Evolutionary conservation across 2,329 filamentous ascomycete species (phyloP), one percentile per base, ranked within the genome.

Genomic region (Colletotrichum melonis): DNA sequence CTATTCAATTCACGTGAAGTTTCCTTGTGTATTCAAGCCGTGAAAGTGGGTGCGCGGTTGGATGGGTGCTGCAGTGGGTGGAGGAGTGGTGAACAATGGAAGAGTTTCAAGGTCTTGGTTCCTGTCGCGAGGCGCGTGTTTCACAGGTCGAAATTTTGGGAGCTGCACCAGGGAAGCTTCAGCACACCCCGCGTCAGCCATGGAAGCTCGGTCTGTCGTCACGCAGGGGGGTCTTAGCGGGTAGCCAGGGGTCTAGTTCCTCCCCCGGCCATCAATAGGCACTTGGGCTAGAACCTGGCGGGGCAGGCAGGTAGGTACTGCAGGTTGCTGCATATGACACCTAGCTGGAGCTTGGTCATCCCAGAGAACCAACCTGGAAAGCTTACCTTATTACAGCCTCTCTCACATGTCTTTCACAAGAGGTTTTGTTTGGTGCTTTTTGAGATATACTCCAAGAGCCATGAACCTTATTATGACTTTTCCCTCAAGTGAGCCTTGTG

Each of bases 21-120:
- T 65, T 63, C 65, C 24, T 26, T 38, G 55, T 63, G 8, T 38
- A 49, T 76, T 71, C 78, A 52, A 11, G 4, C 19, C 24, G 54
- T 55, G 16, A 52, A 52, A 16, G 22, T 28, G 9, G 6, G 24
- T 38, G 54, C 38, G 22, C 11, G 12, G 38, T 60, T 8, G 28
- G 26, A 32, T 5, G 26, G 59, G 26, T 32, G 7, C 32, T 60
- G 66, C 14, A 55, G 55, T 60, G 49, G 28, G 38, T n/a, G 28
- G n/a, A 30, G 32, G n/a, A 49, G 12, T 42, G 32, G 60, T n/a
- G 49, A 32, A 46, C 63, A 62, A 42, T 42, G 38, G 38, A 8
- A 60, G 19, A 57, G 46, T 35, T 28, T 32, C 28, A n/a, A 26
- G 58, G 30, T 22, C 59, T 52, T 22, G 55, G 19, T n/a, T 49